Evolutionary conservation across 2,329 filamentous ascomycete species (phyloP).

Genomic region (Ramularia collo-cygni): DNA sequence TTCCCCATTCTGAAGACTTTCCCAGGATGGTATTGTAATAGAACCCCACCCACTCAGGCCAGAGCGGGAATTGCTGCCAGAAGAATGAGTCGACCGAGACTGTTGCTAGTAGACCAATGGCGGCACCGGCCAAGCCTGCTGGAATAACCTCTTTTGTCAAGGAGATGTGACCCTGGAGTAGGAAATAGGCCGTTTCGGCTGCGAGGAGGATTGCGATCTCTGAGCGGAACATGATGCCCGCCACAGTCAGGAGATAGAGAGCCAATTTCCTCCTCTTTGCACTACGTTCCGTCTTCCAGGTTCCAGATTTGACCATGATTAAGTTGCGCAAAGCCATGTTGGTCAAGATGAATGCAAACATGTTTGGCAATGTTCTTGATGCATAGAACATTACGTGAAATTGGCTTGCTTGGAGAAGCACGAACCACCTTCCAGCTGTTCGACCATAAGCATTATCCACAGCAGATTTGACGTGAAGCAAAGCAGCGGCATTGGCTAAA

Average conservation of each 20-base stretch:
- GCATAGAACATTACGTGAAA: constrained; percentile 94
- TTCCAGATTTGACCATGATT: constrained; percentile 40
- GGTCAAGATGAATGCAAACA: constrained; percentile 84
- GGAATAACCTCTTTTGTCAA: constrained; percentile 54
- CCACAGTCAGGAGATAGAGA: constrained; percentile 68
- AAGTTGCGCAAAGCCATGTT: constrained; percentile 55
- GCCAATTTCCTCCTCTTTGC: constrained; percentile 53
- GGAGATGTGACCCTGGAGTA: constrained; percentile 50
- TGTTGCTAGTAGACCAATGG: constrained; percentile 62
- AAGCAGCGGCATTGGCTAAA: constrained; percentile 61
- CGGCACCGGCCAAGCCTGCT: constrained; percentile 58
- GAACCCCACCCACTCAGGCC: constrained; percentile 87
- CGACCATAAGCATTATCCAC: constrained; percentile 63
- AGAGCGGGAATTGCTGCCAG: constrained; percentile 70
- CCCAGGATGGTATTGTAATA: constrained; percentile 84
- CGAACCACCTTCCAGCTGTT: constrained; percentile 68
- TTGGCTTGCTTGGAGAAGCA: constrained; percentile 69
- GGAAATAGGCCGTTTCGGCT: constrained; percentile 58
- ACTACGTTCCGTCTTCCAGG: constrained; percentile 30
- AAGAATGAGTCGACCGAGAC: constrained; percentile 83
- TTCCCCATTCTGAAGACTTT: constrained; percentile 80
- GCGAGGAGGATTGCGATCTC: constrained; percentile 78
- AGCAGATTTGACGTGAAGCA: constrained; percentile 59
- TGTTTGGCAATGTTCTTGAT: constrained; percentile 85
- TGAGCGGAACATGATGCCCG: constrained; percentile 79